These are phyloP conservation scores for Mycena latifolia DNA, from an alignment of 768 basidiomycete species.

Conservation along the genomic window DNA sequence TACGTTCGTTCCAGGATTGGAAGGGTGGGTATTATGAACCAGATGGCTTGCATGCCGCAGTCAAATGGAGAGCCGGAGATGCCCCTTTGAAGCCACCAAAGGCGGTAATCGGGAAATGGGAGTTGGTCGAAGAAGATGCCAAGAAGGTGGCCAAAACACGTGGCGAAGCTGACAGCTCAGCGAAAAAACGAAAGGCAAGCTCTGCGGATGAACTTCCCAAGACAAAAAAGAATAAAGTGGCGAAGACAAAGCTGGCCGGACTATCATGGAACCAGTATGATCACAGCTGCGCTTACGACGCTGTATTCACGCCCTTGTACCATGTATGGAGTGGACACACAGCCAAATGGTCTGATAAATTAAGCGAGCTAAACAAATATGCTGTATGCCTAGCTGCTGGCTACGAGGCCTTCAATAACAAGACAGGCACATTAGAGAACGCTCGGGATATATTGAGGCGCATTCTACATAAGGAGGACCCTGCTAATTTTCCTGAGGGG, in stretches of 20 bases:
- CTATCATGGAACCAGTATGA: constrained; percentile 29
- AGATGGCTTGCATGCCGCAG: background rate
- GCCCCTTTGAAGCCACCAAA: background rate
- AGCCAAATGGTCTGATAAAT: constrained; percentile 34
- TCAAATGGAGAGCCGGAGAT: background rate
- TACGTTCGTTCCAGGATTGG: constrained; percentile 39
- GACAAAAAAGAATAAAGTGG: background rate
- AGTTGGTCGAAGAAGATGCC: constrained; percentile 33
- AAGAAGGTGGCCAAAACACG: constrained; percentile 9
- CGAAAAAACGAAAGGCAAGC: constrained; percentile 5
- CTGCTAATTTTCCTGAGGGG: background rate
- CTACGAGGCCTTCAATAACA: background rate
- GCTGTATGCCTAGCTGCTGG: background rate
- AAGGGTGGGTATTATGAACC: constrained; percentile 36
- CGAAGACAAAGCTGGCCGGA: constrained; percentile 25
- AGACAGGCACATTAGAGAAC: background rate
- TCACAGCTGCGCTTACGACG: constrained; percentile 50
- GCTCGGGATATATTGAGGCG: background rate
- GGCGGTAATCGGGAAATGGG: background rate
- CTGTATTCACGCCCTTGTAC: constrained; percentile 39
- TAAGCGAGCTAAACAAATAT: background rate
- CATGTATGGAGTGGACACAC: background rate
- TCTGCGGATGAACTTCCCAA: no score
- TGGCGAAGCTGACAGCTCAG: no score
- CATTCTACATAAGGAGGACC: background rate